A percentile compares a stretch with the other conserved stretches of the same genome.
Evolutionary conservation across 345 rosid species (phyloP).

Genomic region (Heritiera littoralis): DNA sequence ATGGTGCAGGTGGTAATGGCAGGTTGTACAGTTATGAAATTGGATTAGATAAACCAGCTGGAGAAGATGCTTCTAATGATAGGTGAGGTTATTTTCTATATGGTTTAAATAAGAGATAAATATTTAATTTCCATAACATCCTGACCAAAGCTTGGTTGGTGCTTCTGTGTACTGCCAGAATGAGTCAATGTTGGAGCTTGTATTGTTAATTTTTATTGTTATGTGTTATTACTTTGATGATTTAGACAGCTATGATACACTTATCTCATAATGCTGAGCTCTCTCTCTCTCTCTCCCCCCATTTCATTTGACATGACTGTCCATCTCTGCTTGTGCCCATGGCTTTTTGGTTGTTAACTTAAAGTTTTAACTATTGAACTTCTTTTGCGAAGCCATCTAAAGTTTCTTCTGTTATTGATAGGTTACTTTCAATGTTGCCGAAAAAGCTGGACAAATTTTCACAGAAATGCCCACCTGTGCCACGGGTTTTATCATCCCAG

Average conservation of each 20-base stretch:
- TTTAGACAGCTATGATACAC: background rate
- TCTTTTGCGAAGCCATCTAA: background rate
- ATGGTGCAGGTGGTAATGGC: slow-evolving; percentile 41
- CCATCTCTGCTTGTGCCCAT: background rate
- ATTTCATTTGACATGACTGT: background rate
- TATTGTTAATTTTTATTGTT: background rate
- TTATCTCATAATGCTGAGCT: background rate
- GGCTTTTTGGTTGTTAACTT: no score
- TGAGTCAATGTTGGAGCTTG: background rate
- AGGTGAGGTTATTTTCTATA: slow-evolving; percentile 37
- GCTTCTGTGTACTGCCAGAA: no score
- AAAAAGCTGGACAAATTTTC: slow-evolving; percentile 48
- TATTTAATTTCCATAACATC: background rate
- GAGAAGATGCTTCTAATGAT: slow-evolving; percentile 43
- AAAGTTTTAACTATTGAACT: no score
- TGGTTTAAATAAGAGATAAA: background rate
- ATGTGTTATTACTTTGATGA: background rate
- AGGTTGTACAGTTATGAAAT: slow-evolving; percentile 37
- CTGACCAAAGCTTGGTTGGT: background rate
- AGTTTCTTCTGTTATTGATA: slow-evolving; percentile 16
- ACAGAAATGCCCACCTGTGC: slow-evolving; percentile 42
- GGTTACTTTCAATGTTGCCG: slow-evolving; percentile 37
- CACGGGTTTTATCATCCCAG: slow-evolving; percentile 47
- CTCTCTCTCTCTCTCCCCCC: background rate
- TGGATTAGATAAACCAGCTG: slow-evolving; percentile 37